Conservation (phyloP, 106 monocot genomes). For the Dendrobium huoshanense region DNA sequence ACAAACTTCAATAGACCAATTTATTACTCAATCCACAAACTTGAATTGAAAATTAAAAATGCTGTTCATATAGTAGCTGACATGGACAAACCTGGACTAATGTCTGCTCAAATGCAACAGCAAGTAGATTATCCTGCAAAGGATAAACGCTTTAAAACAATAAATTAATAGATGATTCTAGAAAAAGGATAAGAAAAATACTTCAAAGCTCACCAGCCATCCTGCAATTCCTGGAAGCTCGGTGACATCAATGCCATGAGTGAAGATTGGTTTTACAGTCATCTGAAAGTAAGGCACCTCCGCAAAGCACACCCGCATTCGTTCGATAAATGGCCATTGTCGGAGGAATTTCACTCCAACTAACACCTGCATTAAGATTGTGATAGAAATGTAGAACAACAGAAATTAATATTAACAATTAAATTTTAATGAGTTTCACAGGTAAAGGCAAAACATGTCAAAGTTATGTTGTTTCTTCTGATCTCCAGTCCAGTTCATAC, state of each 20-base stretch:
- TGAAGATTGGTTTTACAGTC: constrained; percentile 85
- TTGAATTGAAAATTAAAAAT: not conserved
- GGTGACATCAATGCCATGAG: constrained; percentile 83
- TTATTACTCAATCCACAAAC: not conserved
- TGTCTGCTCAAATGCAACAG: constrained; percentile 84
- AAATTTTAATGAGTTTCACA: not conserved
- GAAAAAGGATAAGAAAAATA: not conserved
- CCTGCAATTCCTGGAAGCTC: constrained; percentile 94
- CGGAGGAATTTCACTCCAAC: constrained; percentile 89
- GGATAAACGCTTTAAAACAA: not conserved
- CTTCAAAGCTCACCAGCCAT: constrained; percentile 62
- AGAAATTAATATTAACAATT: not conserved
- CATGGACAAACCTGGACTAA: constrained; percentile 68
- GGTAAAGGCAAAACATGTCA: not conserved
- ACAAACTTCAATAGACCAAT: not conserved
- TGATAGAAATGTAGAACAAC: not conserved
- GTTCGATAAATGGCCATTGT: constrained; percentile 80
- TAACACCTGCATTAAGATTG: constrained; percentile 39
- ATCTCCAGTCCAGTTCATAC: not conserved
- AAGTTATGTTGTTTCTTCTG: not conserved
- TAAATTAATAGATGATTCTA: not conserved
- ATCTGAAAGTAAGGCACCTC: constrained; percentile 93
- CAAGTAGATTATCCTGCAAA: constrained; percentile 73
- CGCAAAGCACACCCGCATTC: constrained; percentile 77
- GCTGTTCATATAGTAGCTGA: not conserved